A percentile compares a stretch with the other conserved stretches of the same genome.
Evolutionary conservation across 2,329 filamentous ascomycete genomes (phyloP).

Genomic region (Cladophialophora carrionii): DNA sequence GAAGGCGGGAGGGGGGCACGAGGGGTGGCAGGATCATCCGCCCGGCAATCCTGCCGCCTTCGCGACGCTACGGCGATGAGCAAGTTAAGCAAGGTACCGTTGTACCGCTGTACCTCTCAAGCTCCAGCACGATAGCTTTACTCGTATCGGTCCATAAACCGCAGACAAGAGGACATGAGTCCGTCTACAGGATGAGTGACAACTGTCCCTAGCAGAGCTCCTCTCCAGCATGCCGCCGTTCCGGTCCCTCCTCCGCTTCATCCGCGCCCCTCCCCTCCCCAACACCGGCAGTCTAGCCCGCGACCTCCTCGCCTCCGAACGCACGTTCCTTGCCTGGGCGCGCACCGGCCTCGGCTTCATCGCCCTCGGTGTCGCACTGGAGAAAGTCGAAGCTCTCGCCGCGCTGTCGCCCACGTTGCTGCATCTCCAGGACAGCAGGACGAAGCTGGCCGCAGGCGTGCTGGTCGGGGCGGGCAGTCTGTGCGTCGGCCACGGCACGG

Average conservation of each 20-base stretch:
- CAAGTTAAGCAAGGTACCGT: neutral
- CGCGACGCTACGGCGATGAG: neutral
- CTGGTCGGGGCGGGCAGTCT: slow-evolving; percentile 53
- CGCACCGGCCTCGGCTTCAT: slow-evolving; percentile 58
- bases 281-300: slow-evolving; percentile 57
- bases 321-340: slow-evolving; percentile 59
- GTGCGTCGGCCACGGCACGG: slow-evolving; percentile 54
- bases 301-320: slow-evolving; percentile 59
- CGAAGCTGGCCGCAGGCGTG: slow-evolving; percentile 47
- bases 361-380: slow-evolving; percentile 56
- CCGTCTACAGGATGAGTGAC: neutral
- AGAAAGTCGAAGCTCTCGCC: slow-evolving; percentile 45
- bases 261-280: slow-evolving; percentile 36
- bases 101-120: no score
- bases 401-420: slow-evolving; percentile 27
- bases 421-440: slow-evolving; percentile 30
- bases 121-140: no score
- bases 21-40: neutral
- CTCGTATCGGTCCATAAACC: neutral
- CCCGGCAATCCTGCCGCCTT: slow-evolving; percentile 1
- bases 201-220: neutral
- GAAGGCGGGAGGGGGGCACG: no score
- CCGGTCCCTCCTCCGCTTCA: slow-evolving; percentile 17
- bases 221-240: neutral
- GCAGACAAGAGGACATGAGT: neutral